phyloP scores from a whole-genome alignment of 371 early-diverging fungal genomes.

The Nematocida ausubeli region DNA sequence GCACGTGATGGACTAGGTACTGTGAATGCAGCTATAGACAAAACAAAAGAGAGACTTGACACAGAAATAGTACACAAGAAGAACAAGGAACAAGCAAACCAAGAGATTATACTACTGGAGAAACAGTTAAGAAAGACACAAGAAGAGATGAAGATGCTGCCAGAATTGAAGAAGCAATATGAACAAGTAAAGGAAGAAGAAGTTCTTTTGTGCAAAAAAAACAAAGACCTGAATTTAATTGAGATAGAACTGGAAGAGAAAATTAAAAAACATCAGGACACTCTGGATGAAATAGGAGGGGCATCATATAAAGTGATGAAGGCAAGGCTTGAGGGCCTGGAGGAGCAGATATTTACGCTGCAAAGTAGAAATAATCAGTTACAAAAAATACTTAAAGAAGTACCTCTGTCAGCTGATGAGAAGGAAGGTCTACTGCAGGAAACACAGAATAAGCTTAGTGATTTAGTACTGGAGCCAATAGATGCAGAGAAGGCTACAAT shows the following conservation, averaged over 20 bases:
- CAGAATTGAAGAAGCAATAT: constrained; percentile 71
- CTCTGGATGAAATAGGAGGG: neutral
- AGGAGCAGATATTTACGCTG: constrained; percentile 29
- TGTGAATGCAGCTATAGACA: constrained; percentile 21
- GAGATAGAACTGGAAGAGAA: constrained; percentile 12
- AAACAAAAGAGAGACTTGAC: neutral
- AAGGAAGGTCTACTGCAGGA: constrained; percentile 69
- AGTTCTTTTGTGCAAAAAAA: neutral
- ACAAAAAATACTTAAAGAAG: neutral
- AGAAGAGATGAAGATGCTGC: constrained; percentile 71
- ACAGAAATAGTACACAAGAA: neutral
- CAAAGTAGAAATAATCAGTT: constrained; percentile 21
- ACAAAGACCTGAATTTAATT: neutral
- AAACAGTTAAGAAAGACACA: constrained; percentile 71
- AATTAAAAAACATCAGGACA: neutral
- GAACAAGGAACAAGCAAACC: neutral
- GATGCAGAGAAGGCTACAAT: neutral
- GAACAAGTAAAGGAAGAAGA: constrained; percentile 70
- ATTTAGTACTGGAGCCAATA: constrained; percentile 50
- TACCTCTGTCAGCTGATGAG: constrained; percentile 57
- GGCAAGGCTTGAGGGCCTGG: constrained; percentile 6
- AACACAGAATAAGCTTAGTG: constrained; percentile 69
- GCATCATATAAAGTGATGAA: neutral
- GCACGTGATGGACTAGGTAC: constrained; percentile 12
- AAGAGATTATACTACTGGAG: neutral